Evolutionary conservation across 345 rosid genomes (phyloP), one percentile per base, ranked within the genome.

Genomic region (Salix arbutifolia): DNA sequence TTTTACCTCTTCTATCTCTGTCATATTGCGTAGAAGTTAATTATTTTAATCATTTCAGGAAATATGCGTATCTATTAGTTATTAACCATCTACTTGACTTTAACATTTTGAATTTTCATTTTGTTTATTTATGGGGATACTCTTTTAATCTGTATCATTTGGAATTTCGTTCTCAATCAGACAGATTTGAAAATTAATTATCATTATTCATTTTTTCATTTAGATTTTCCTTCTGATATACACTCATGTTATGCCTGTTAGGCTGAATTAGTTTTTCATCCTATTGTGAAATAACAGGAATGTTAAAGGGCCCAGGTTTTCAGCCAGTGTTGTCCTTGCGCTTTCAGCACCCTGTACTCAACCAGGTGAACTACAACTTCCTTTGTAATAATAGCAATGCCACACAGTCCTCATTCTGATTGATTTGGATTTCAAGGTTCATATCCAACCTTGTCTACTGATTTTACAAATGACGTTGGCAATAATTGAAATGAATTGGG

Each of bases 351-450:
- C 71, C 70, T 35, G 67, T 46, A 46, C 46, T 67, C 69, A 33
- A 64, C 71, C 64, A 71, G 86, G 83, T 74, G 62, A 75, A 33
- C 10, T 50, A 1, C 65, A 65, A 53, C 37, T 61, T 74, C 71
- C 33, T 35, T 67, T 58, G 23, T 30, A 65, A 44, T 69, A 65
- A 6, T 6, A 56, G 33, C 35, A 65, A 40, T 75, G 76, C 21
- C 50, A 28, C 21, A 9, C 26, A 35, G 8, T 17, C 23, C 46
- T 61, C 72, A 18, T 35, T 33, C 10, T 58, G 64, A 72, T 28
- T 28, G 52, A 62, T 18, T 64, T 74, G 23, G 16, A 28, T 14
- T 35, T 9, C n/a, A n/a, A 42, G 23, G 23, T 70, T 53, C 60
- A 21, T 53, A 14, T 62, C n/a, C 30, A 33, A 60, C 62, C 35